A percentile compares a stretch with the other conserved stretches of the same genome.
Evolutionary conservation across 371 early-diverging fungal species (phyloP).

Genomic region (Mucor lusitanicus): DNA sequence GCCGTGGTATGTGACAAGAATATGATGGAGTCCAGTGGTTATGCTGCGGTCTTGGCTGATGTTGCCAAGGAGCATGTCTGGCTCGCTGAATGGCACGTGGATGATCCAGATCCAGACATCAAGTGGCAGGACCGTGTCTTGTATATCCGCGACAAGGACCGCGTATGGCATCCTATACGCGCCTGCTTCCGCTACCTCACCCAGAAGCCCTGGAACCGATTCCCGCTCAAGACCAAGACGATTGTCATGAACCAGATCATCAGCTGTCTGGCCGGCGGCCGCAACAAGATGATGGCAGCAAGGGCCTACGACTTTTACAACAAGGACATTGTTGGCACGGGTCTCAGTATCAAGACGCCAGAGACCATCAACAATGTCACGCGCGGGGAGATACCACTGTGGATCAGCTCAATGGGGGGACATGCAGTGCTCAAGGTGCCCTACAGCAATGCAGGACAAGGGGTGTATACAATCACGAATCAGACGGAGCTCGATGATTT

Average conservation of each 20-base stretch:
- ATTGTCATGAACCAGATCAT: constrained; percentile 89
- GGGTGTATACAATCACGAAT: constrained; percentile 92
- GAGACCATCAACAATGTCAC: constrained; percentile 91
- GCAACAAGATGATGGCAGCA: constrained; percentile 96
- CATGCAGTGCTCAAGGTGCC: constrained; percentile 93
- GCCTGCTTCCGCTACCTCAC: constrained; percentile 94
- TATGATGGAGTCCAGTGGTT: constrained; percentile 90
- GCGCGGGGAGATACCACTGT: constrained; percentile 84
- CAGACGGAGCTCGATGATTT: constrained; percentile 74
- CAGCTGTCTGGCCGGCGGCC: constrained; percentile 90
- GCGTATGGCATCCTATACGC: constrained; percentile 85
- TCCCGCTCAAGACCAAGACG: constrained; percentile 82
- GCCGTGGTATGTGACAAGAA: constrained; percentile 93
- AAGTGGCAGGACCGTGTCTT: constrained; percentile 83
- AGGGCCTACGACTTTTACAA: constrained; percentile 92
- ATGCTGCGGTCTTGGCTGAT: constrained; percentile 89
- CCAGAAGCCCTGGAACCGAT: constrained; percentile 92
- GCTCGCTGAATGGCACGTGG: constrained; percentile 80
- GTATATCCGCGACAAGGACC: constrained; percentile 69
- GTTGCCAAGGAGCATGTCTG: constrained; percentile 83
- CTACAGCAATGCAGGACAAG: constrained; percentile 93
- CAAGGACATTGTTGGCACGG: constrained; percentile 72
- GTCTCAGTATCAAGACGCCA: constrained; percentile 82
- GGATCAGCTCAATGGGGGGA: constrained; percentile 88
- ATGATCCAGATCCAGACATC: constrained; percentile 81